These are phyloP conservation scores for Neopestalotiopsis rosae DNA, from an alignment of 2,329 filamentous ascomycete genomes.

Conservation along the genomic window DNA sequence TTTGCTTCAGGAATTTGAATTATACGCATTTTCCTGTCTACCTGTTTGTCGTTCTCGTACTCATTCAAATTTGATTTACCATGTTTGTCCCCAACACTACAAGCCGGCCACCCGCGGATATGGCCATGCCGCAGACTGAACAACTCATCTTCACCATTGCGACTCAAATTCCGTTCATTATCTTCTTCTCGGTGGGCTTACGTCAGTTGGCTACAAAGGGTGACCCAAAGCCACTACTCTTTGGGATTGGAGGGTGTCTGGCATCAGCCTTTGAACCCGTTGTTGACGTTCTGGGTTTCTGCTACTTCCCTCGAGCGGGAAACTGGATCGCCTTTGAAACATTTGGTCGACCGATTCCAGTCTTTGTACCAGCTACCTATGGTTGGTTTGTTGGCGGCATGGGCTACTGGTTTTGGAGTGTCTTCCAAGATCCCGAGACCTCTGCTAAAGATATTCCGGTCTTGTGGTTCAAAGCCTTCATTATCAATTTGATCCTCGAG, in stretches of 20 bases:
- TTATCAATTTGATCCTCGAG: background rate
- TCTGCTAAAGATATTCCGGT: background rate
- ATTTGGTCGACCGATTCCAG: background rate
- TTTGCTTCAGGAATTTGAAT: background rate
- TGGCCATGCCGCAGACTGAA: background rate
- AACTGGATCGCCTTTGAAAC: background rate
- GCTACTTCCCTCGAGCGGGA: background rate
- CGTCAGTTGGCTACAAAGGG: background rate
- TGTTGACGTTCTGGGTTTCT: background rate
- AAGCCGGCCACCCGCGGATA: background rate
- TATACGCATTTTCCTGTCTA: background rate
- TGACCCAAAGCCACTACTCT: background rate
- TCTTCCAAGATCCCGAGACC: background rate
- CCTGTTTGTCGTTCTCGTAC: background rate
- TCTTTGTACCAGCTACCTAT: background rate
- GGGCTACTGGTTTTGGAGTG: background rate
- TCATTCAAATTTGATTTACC: background rate
- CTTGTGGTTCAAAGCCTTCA: background rate
- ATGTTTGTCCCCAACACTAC: background rate
- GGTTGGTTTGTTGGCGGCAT: background rate
- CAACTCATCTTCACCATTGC: background rate
- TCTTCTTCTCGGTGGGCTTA: background rate
- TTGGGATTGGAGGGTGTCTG: background rate
- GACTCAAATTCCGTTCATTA: background rate
- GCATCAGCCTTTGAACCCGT: background rate